Evolutionary conservation across 2,329 filamentous ascomycete genomes (phyloP).

Genomic region (Tolypocladium inflatum): DNA sequence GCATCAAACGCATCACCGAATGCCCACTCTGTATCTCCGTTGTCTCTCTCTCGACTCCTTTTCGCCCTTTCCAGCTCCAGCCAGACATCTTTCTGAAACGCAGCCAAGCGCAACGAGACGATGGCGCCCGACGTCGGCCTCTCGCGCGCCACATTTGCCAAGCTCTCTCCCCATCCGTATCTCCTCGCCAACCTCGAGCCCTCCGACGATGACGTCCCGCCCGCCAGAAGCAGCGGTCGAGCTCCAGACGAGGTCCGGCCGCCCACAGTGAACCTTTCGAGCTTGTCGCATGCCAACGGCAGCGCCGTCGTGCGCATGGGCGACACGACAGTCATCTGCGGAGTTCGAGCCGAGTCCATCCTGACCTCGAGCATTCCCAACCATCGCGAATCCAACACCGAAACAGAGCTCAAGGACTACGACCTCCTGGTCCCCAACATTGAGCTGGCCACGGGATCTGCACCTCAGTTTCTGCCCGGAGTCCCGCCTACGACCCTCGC

Average conservation of each 20-base stretch:
- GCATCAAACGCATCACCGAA: neutral
- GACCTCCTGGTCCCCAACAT: conserved; percentile 88
- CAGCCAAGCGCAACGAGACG: neutral
- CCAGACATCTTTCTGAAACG: neutral
- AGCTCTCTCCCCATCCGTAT: conserved; percentile 81
- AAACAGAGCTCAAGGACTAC: conserved; percentile 46
- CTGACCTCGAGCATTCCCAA: conserved; percentile 64
- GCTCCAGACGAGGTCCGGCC: conserved; percentile 57
- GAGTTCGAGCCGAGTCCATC: conserved; percentile 79
- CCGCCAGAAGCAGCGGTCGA: conserved; percentile 75
- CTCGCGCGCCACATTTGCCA: conserved; percentile 67
- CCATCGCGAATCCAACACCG: conserved; percentile 37
- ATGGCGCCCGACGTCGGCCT: conserved; percentile 30
- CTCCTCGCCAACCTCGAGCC: conserved; percentile 80
- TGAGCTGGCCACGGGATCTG: conserved; percentile 83
- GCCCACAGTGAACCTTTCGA: conserved; percentile 72
- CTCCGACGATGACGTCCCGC: conserved; percentile 30
- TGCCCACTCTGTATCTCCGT: neutral
- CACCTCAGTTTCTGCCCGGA: conserved; percentile 76
- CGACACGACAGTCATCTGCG: conserved; percentile 91
- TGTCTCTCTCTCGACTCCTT: neutral
- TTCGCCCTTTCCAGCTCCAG: neutral
- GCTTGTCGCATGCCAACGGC: conserved; percentile 80
- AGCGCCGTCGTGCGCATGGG: conserved; percentile 82
- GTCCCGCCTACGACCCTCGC: conserved; percentile 70